Percentiles rank a stretch among this genome's conserved stretches.
Evolutionary conservation across 2,329 filamentous ascomycete species (phyloP).

Genomic region (Xylariaceae sp.): DNA sequence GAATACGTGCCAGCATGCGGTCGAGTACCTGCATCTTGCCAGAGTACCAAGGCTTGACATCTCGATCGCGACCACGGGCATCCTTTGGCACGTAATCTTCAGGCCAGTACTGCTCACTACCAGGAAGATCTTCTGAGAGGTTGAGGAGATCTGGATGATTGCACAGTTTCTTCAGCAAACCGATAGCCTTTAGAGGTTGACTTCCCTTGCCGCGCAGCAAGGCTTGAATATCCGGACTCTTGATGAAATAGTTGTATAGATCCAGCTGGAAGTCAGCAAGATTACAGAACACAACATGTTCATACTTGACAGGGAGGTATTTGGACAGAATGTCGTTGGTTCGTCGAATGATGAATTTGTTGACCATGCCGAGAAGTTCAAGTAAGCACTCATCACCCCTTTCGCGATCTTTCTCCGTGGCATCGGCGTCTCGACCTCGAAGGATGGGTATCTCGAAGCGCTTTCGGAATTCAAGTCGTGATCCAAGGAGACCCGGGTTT

Average conservation of each 20-base stretch:
- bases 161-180: conserved; percentile 94
- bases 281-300: conserved; percentile 98
- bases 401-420: conserved; percentile 73
- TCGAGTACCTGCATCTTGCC: conserved; percentile 99
- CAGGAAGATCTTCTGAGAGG: conserved; percentile 75
- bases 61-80: conserved; percentile 78
- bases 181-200: conserved; percentile 93
- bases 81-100: conserved; percentile 88
- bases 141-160: conserved; percentile 94
- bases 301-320: conserved; percentile 96
- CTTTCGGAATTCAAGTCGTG: conserved; percentile 85
- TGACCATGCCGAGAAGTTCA: conserved; percentile 79
- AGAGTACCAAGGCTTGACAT: conserved; percentile 92
- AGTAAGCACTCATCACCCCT: conserved; percentile 77
- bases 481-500: conserved; percentile 87
- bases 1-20: conserved; percentile 92
- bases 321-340: conserved; percentile 98
- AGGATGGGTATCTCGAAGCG: conserved; percentile 90
- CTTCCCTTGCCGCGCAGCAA: conserved; percentile 89
- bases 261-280: conserved; percentile 87
- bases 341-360: conserved; percentile 96
- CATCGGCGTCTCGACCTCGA: conserved; percentile 83
- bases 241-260: conserved; percentile 95
- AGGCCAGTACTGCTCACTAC: conserved; percentile 75
- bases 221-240: conserved; percentile 88